Evolutionary conservation across 2,329 filamentous ascomycete species (phyloP), one percentile per base, ranked within the genome.

Genomic region (Penicillium corylophilum): DNA sequence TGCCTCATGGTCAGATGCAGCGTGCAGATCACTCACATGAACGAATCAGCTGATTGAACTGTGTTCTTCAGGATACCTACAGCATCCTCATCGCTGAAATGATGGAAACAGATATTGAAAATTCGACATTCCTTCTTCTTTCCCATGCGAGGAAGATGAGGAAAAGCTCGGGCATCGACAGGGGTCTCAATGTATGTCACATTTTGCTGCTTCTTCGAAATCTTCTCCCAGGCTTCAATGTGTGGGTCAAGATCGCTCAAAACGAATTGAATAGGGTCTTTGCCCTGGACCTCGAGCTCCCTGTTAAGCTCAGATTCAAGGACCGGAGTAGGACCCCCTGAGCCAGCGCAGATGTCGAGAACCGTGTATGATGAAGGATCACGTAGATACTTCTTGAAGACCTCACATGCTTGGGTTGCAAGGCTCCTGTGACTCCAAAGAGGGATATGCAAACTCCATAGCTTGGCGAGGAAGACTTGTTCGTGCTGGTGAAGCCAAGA

Each of bases 401-500:
- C 46, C 6, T 43, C 50, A 22, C 44, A 55, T 24, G 22, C 56
- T 43, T 48, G 60, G 45, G 29, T 55, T 26, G 42, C 57, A 7
- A 46, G 50, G 33, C 41, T 53, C 36, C 50, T 50, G 28, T 29
- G 51, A 45, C 56, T 62, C 51, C 58, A 59, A 5, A 43, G 23
- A 0, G 59, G 59, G 8, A 55, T 20, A 26, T 49, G 55, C 3
- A 62, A 49, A 39, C 59, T 62, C 63, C 63, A 65, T n/a, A 65
- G 47, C 15, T 54, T 51, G 1, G 62, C 56, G 15, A 65, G 61
- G n/a, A 53, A 54, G 18, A 57, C 54, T 33, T 64, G 62, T 20
- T 61, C 59, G 31, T 82, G 80, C 49, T 77, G 77, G 45, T 86
- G 83, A 48, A 90, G 77, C 67, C 83, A 84, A 36, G 79, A 67